Conservation (phyloP, 1,139 yeast species). For the Lodderomyces jiufengensis region DNA sequence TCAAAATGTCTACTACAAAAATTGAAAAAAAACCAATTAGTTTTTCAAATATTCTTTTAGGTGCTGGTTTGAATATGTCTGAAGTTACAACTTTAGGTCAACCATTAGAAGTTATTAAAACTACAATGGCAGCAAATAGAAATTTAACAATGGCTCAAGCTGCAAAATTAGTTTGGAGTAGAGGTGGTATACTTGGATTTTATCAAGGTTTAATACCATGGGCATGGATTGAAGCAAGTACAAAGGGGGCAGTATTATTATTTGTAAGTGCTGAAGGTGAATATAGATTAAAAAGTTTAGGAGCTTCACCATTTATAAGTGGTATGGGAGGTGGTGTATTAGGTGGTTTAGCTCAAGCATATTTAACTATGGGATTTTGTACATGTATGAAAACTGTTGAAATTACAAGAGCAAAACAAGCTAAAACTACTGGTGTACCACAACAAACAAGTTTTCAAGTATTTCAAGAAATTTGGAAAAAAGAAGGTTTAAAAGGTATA, state of each 20-base stretch:
- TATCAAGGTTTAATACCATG: conserved; percentile 98
- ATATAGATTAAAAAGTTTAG: conserved; percentile 62
- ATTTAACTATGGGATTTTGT: conserved; percentile 94
- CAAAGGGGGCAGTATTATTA: conserved; percentile 95
- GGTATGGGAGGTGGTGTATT: conserved; percentile 95
- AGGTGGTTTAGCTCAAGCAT: conserved; percentile 96
- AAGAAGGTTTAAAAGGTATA: conserved; percentile 90
- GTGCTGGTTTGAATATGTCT: conserved; percentile 89
- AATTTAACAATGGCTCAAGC: conserved; percentile 65
- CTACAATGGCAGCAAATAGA: conserved; percentile 98
- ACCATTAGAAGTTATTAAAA: conserved; percentile 91
- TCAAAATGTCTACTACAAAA: conserved; percentile 9
- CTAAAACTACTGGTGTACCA: conserved; percentile 51
- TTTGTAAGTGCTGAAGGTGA: conserved; percentile 94
- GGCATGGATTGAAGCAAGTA: conserved; percentile 99
- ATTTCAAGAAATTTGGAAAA: conserved; percentile 74
- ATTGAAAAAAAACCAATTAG: conserved; percentile 82
- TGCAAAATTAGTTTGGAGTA: conserved; percentile 74
- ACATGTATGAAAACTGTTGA: conserved; percentile 98
- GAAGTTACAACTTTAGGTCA: conserved; percentile 96
- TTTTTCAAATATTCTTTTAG: conserved; percentile 84
- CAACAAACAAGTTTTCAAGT: conserved; percentile 82
- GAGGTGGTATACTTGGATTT: conserved; percentile 90
- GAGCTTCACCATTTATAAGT: conserved; percentile 67
- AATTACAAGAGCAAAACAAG: conserved; percentile 85